Evolutionary conservation across 2,329 filamentous ascomycete species (phyloP).

Genomic region (Lachnellula suecica): DNA sequence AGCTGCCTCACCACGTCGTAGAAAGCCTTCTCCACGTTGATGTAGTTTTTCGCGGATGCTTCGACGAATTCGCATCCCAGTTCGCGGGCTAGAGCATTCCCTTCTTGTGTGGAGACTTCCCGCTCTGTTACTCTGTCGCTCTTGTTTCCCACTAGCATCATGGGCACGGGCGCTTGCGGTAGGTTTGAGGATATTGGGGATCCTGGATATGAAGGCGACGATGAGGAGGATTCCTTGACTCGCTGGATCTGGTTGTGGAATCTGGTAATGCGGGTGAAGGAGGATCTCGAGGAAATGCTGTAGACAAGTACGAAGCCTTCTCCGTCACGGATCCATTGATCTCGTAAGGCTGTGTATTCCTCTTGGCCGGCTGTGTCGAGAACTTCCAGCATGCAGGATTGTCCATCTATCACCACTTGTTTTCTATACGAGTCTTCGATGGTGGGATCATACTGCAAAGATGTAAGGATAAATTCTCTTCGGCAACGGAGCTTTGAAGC

Average conservation of each 20-base stretch:
- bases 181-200: slow-evolving; percentile 62
- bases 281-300: slow-evolving; percentile 95
- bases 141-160: slow-evolving; percentile 99
- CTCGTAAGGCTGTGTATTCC: slow-evolving; percentile 93
- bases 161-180: slow-evolving; percentile 67
- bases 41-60: slow-evolving; percentile 95
- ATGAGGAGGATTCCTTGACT: slow-evolving; percentile 86
- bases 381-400: slow-evolving; percentile 96
- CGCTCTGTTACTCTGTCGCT: slow-evolving; percentile 94
- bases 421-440: slow-evolving; percentile 88
- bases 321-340: slow-evolving; percentile 98
- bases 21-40: slow-evolving; percentile 98
- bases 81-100: slow-evolving; percentile 85
- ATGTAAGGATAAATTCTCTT: slow-evolving; percentile 16
- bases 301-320: slow-evolving; percentile 98
- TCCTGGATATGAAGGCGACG: slow-evolving; percentile 74
- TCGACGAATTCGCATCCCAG: slow-evolving; percentile 96
- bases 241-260: slow-evolving; percentile 97
- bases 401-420: slow-evolving; percentile 88
- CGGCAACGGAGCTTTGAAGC: neutral
- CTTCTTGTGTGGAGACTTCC: slow-evolving; percentile 95
- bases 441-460: slow-evolving; percentile 68
- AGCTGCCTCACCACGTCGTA: slow-evolving; percentile 95
- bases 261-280: slow-evolving; percentile 89
- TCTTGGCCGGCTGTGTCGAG: slow-evolving; percentile 97